Percentiles rank a stretch among this genome's conserved stretches.
phyloP scores from a whole-genome alignment of 2,329 filamentous ascomycete species.

The Sordariomycetes sp. region DNA sequence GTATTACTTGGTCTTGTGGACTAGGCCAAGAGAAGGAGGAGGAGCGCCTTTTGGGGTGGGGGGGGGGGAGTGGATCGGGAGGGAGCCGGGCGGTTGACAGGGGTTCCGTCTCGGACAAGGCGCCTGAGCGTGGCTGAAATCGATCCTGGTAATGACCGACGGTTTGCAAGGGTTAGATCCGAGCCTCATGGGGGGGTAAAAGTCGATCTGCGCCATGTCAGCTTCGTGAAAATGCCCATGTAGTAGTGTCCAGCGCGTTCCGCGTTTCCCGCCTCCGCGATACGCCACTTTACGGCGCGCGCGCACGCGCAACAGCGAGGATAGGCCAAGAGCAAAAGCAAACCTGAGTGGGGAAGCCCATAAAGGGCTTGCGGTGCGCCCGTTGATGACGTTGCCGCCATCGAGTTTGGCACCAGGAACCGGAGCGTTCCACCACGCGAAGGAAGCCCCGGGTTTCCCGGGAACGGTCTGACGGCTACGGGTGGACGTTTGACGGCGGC shows the following conservation, averaged over 20 bases:
- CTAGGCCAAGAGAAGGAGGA: neutral
- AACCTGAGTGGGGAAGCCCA: neutral
- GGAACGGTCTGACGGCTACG: neutral
- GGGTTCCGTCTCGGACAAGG: neutral
- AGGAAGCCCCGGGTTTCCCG: neutral
- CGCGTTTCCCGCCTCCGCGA: too few relatives aligned
- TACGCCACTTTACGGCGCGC: too few relatives aligned
- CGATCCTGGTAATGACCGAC: neutral
- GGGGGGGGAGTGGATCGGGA: neutral
- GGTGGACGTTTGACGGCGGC: neutral
- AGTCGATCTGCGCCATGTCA: neutral
- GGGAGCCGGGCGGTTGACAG: neutral
- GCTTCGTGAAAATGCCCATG: neutral
- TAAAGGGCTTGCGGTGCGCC: neutral
- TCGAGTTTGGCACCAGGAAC: neutral
- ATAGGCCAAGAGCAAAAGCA: neutral
- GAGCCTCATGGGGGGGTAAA: neutral
- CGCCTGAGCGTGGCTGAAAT: neutral
- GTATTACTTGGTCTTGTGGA: neutral
- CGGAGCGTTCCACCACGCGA: neutral
- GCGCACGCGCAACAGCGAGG: neutral
- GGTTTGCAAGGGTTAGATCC: neutral
- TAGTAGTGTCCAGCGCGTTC: too few relatives aligned
- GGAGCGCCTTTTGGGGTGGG: neutral
- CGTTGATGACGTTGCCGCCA: neutral